phyloP scores from a whole-genome alignment of 2,329 filamentous ascomycete genomes.

The Trichoderma oligosporum region DNA sequence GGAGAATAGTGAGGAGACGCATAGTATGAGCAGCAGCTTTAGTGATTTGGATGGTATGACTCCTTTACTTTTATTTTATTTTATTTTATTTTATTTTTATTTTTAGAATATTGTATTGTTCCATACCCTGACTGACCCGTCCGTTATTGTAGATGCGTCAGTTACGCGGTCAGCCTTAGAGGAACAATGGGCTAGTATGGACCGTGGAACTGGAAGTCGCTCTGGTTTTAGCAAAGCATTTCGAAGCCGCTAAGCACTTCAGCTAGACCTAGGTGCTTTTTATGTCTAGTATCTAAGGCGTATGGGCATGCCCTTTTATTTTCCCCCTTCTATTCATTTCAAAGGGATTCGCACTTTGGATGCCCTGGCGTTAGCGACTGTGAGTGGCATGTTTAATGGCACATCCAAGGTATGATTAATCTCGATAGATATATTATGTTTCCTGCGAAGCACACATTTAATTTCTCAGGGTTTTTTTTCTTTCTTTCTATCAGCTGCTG shows the following conservation, averaged over 20 bases:
- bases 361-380: neutral
- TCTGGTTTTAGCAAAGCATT: slow-evolving; percentile 69
- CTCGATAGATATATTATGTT: neutral
- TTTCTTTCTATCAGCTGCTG: too few species aligned
- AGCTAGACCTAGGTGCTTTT: slow-evolving; percentile 20
- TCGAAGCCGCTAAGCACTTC: slow-evolving; percentile 56
- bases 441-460: neutral
- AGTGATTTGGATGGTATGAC: slow-evolving; percentile 72
- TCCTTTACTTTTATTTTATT: slow-evolving; percentile 1
- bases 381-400: neutral
- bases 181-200: slow-evolving; percentile 64
- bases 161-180: slow-evolving; percentile 78
- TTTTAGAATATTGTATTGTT: too few species aligned
- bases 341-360: neutral
- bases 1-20: slow-evolving; percentile 68
- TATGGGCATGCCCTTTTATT: neutral
- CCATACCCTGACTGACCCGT: neutral
- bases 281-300: neutral
- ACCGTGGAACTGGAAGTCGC: slow-evolving; percentile 36
- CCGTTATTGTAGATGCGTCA: slow-evolving; percentile 58
- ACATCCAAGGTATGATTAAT: neutral
- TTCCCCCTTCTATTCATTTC: neutral
- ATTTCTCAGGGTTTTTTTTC: neutral
- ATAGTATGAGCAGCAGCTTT: slow-evolving; percentile 81
- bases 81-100: too few species aligned